phyloP scores from a whole-genome alignment of 345 rosid genomes.

The Fremontodendron californicum region DNA sequence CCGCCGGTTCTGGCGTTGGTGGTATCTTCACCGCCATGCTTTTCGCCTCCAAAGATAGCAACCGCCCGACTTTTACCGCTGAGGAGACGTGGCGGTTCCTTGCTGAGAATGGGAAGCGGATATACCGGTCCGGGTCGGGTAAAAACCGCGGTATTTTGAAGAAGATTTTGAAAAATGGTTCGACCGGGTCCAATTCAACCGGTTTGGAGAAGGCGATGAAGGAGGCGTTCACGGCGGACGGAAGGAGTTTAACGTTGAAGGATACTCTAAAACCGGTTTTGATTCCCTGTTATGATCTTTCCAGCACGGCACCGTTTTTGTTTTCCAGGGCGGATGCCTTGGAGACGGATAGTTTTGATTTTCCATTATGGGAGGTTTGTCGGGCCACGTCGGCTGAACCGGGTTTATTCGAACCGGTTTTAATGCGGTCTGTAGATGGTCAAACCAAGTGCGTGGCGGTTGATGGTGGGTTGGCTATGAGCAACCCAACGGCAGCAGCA shows the following conservation, averaged over 20 bases:
- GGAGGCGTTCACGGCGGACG: slow-evolving; percentile 56
- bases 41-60: slow-evolving; percentile 65
- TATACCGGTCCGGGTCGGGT: slow-evolving; percentile 41
- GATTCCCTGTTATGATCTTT: slow-evolving; percentile 87
- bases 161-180: slow-evolving; percentile 51
- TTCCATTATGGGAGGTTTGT: slow-evolving; percentile 88
- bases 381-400: slow-evolving; percentile 93
- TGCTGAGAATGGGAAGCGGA: slow-evolving; percentile 58
- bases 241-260: slow-evolving; percentile 55
- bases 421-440: slow-evolving; percentile 65
- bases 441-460: slow-evolving; percentile 74
- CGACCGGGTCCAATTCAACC: slow-evolving; percentile 32
- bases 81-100: slow-evolving; percentile 93
- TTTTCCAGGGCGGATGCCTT: slow-evolving; percentile 96
- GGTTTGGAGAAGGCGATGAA: slow-evolving; percentile 63
- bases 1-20: slow-evolving; percentile 86
- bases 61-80: slow-evolving; percentile 68
- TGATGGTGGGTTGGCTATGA: slow-evolving; percentile 85
- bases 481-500: slow-evolving; percentile 89
- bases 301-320: slow-evolving; percentile 81
- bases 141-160: slow-evolving; percentile 37
- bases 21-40: slow-evolving; percentile 93
- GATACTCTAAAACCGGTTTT: slow-evolving; percentile 90
- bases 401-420: slow-evolving; percentile 63
- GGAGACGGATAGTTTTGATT: slow-evolving; percentile 81